These are phyloP conservation scores for Solanum medicagineum DNA, from an alignment of 257 asterid species.

Conservation along the genomic window DNA sequence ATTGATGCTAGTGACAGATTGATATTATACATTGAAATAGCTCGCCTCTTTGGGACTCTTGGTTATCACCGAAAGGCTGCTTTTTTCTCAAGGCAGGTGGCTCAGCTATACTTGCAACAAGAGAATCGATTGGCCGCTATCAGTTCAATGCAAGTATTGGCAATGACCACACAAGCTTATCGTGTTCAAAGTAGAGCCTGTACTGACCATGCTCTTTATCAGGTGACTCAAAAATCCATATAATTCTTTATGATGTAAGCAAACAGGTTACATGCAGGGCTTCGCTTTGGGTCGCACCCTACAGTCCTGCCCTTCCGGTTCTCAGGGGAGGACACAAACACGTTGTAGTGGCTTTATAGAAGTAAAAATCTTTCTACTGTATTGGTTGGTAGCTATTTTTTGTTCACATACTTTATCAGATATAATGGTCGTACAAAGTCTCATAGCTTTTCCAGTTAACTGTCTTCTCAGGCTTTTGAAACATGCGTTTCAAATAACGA, in stretches of 20 bases:
- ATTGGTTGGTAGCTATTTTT: background rate
- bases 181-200: conserved; percentile 95
- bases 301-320: background rate
- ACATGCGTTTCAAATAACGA: background rate
- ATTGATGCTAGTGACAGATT: conserved; percentile 95
- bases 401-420: background rate
- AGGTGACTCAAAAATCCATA: conserved; percentile 32
- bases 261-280: background rate
- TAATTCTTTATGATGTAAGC: background rate
- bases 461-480: background rate
- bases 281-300: background rate
- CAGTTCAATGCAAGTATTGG: conserved; percentile 97
- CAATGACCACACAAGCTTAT: conserved; percentile 94
- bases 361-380: background rate
- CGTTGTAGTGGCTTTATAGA: background rate
- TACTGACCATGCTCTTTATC: conserved; percentile 30
- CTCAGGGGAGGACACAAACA: background rate
- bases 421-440: background rate
- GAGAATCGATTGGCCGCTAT: conserved; percentile 89
- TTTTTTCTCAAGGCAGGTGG: conserved; percentile 95
- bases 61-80: conserved; percentile 98
- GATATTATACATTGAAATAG: conserved; percentile 77
- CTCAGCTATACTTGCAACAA: conserved; percentile 95
- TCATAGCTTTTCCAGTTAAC: background rate
- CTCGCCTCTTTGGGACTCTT: conserved; percentile 88